Base-by-base conservation (phyloP, 192 early-diverging fungal species). In the Umbelopsis ramanniana region DNA sequence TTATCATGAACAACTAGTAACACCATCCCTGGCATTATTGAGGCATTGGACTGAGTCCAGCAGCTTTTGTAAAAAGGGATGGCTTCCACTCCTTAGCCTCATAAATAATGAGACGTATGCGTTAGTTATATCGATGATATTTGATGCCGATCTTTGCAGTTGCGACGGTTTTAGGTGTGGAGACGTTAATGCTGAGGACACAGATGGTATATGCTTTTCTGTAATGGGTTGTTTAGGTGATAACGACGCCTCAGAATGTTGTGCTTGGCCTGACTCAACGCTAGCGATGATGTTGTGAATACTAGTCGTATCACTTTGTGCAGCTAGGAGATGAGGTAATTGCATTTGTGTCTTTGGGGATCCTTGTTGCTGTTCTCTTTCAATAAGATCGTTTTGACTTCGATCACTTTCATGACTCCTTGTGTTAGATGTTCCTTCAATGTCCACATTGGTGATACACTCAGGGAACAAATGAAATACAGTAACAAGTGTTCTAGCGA, bases 391-490 rank as follows among this genome's bases (percentile, higher is more conserved):
- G 17, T 22, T 63, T 26, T 8, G 48, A 15, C 1, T 50, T 6
- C 17, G 4, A n/a, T 63, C 7, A 26, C 26, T 26, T 0, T 17
- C 17, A 23, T 6, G 26, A 29, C 15, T 19, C 4, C 22, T 17
- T 5, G 15, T 38, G 23, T 26, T 26, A 29, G 12, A 2, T 63
- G 10, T 33, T 37, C 57, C 24, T 17, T 63, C 57, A 38, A 4
- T 6, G 4, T 29, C 37, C 24, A 63, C 4, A 26, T 38, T 38
- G 14, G 22, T 38, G 12, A 19, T n/a, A 21, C 15, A 50, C 14
- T 68, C 67, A 17, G 67, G 40, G 26, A 68, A 47, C 45, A 68
- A 6, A 38, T 68, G 67, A 45, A 24, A 45, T 22, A 68, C 67
- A 24, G 43, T 68, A 2, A 68, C 46, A 4, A 68, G 67, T 3